Evolutionary conservation across 371 early-diverging fungal species (phyloP).

Genomic region (Nosema granulosis): DNA sequence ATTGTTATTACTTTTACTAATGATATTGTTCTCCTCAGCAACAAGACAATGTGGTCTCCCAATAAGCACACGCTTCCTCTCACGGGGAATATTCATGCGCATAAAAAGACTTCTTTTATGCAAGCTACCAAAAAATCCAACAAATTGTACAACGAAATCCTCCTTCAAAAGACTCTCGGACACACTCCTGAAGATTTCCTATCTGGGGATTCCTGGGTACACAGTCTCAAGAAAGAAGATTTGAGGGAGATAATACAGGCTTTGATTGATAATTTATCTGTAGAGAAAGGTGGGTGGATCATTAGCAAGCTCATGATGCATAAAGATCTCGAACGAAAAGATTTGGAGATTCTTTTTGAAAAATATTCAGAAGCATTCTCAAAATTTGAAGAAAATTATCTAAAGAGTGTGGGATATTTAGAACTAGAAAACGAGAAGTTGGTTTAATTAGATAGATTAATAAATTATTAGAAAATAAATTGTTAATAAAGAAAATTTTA

Average conservation of each 20-base stretch:
- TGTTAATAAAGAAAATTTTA: too few relatives aligned
- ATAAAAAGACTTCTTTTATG: neutral
- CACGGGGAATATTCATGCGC: neutral
- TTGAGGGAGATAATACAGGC: neutral
- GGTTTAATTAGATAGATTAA: too few relatives aligned
- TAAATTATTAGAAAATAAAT: too few relatives aligned
- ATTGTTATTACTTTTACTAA: slow-evolving; percentile 10
- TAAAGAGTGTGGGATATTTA: slow-evolving; percentile 25
- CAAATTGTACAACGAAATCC: neutral
- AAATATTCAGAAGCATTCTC: neutral
- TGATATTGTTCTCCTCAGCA: slow-evolving; percentile 26
- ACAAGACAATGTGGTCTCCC: neutral
- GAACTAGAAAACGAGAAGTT: slow-evolving; percentile 13
- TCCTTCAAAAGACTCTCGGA: neutral
- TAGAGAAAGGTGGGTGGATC: too few relatives aligned
- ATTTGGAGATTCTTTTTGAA: neutral
- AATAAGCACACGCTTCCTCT: neutral
- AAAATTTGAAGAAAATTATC: slow-evolving; percentile 23
- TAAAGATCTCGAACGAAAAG: neutral
- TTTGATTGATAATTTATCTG: neutral
- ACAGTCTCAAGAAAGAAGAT: neutral
- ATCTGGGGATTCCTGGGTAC: too few relatives aligned
- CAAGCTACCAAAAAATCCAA: neutral
- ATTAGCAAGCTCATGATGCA: neutral
- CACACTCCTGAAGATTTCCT: too few relatives aligned